These are phyloP conservation scores for Skeletonema tropicum DNA, from an alignment of 108 stramenopile species.

Conservation along the genomic window DNA sequence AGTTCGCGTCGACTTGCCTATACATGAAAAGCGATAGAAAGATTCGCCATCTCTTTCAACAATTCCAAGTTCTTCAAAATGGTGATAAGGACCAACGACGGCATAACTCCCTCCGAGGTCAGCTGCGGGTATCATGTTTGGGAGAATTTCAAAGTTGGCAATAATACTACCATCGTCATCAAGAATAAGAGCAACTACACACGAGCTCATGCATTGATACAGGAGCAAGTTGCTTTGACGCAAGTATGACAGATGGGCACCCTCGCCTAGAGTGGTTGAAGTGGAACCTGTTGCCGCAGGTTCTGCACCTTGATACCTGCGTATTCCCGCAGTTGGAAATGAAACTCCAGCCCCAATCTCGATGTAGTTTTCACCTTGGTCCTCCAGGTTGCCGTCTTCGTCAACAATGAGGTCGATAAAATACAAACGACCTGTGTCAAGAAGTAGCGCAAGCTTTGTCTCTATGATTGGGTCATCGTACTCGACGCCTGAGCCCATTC, in stretches of 20 bases:
- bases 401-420: slow-evolving; percentile 55
- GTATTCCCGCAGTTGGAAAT: slow-evolving; percentile 60
- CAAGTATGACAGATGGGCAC: slow-evolving; percentile 56
- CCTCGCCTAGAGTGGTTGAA: slow-evolving; percentile 68
- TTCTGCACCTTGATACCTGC: slow-evolving; percentile 43
- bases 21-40: slow-evolving; percentile 63
- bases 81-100: slow-evolving; percentile 63
- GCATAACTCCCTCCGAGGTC: slow-evolving; percentile 39
- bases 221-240: slow-evolving; percentile 63
- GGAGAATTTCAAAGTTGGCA: slow-evolving; percentile 73
- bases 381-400: slow-evolving; percentile 51
- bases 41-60: slow-evolving; percentile 36
- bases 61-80: slow-evolving; percentile 69
- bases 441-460: slow-evolving; percentile 57
- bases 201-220: slow-evolving; percentile 67
- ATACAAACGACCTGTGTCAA: slow-evolving; percentile 66
- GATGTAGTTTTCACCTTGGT: slow-evolving; percentile 55
- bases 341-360: slow-evolving; percentile 49
- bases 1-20: slow-evolving; percentile 48
- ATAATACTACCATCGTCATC: slow-evolving; percentile 56
- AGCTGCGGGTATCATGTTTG: slow-evolving; percentile 52
- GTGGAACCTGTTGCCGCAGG: slow-evolving; percentile 43
- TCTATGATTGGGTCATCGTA: slow-evolving; percentile 12
- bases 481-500: not conserved
- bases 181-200: slow-evolving; percentile 67